Percentiles rank a stretch among this genome's conserved stretches.
These are phyloP conservation scores for Hypoxylon sp. DNA, from an alignment of 2,329 filamentous ascomycete genomes.

Conservation along the genomic window DNA sequence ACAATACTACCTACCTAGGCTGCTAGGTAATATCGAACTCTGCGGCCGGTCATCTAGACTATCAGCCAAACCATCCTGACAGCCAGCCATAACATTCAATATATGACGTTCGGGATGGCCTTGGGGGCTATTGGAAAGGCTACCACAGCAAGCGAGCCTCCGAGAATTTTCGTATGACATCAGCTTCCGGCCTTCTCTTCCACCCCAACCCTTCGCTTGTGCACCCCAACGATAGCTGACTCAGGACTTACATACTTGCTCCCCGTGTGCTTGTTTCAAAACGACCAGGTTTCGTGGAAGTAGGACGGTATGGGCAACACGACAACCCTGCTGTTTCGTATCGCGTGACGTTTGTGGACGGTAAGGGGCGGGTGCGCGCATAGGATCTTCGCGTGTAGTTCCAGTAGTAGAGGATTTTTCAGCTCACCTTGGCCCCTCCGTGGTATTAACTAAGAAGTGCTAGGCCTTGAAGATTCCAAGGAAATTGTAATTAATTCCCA, in stretches of 20 bases:
- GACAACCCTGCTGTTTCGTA: conserved; percentile 12
- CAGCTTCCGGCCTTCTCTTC: conserved; percentile 1
- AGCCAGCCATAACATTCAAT: conserved; percentile 7
- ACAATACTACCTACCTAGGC: no score
- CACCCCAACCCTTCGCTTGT: conserved; percentile 3
- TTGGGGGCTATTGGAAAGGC: no score
- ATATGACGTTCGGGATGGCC: no score
- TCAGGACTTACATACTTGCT: conserved; percentile 3
- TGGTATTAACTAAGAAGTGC: no score
- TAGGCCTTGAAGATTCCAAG: not conserved
- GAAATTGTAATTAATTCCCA: not conserved
- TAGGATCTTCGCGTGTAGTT: conserved; percentile 11
- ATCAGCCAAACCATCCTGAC: no score
- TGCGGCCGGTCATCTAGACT: not conserved
- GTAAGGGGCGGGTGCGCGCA: not conserved
- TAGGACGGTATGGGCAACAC: conserved; percentile 11
- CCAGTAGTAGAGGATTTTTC: not conserved
- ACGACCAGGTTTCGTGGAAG: conserved; percentile 15
- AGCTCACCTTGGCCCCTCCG: conserved; percentile 4
- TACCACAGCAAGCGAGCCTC: conserved; percentile 1
- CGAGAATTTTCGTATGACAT: conserved; percentile 11
- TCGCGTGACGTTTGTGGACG: conserved; percentile 10
- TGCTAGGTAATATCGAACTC: not conserved
- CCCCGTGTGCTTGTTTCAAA: conserved; percentile 11
- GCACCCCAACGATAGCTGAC: conserved; percentile 6